These are phyloP conservation scores for Rhizoctonia solani DNA, from an alignment of 1,284 basidiomycete genomes.

Conservation along the genomic window DNA sequence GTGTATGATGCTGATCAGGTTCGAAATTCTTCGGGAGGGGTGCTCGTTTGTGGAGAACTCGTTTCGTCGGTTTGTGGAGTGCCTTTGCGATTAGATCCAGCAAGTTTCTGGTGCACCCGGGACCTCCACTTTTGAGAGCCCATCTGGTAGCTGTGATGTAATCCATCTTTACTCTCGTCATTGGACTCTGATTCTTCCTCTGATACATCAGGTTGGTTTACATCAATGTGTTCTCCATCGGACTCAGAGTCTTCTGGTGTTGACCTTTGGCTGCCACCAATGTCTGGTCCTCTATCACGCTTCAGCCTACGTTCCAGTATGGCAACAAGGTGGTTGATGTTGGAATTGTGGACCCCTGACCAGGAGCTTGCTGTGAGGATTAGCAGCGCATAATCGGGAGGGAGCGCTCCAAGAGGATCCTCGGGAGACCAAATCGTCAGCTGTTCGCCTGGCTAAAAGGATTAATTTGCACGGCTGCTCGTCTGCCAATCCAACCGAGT, in stretches of 20 bases:
- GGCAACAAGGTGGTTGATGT: conserved; percentile 5
- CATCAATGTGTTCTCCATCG: conserved; percentile 13
- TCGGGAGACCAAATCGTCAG: conserved; percentile 63
- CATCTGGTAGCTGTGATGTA: not conserved
- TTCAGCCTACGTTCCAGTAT: conserved; percentile 6
- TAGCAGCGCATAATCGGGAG: conserved; percentile 55
- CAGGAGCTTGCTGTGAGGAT: conserved; percentile 55
- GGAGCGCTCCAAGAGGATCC: conserved; percentile 62
- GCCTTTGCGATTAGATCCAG: too few species aligned
- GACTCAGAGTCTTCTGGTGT: not conserved
- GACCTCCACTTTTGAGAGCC: conserved; percentile 17
- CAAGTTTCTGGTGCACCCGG: conserved; percentile 7
- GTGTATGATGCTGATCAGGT: too few species aligned
- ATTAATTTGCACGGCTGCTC: not conserved
- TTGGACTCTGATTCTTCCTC: not conserved
- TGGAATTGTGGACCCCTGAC: conserved; percentile 51
- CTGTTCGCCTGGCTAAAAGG: conserved; percentile 17
- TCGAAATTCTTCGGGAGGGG: not conserved
- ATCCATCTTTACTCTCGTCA: not conserved
- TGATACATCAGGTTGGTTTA: not conserved
- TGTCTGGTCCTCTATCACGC: not conserved
- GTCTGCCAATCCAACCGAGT: not conserved
- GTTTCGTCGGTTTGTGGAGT: not conserved
- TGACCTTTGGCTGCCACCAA: not conserved
- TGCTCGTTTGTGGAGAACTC: not conserved